Evolutionary conservation across 352 stramenopile species (phyloP).

Genomic region (Globisporangium orthogonon): DNA sequence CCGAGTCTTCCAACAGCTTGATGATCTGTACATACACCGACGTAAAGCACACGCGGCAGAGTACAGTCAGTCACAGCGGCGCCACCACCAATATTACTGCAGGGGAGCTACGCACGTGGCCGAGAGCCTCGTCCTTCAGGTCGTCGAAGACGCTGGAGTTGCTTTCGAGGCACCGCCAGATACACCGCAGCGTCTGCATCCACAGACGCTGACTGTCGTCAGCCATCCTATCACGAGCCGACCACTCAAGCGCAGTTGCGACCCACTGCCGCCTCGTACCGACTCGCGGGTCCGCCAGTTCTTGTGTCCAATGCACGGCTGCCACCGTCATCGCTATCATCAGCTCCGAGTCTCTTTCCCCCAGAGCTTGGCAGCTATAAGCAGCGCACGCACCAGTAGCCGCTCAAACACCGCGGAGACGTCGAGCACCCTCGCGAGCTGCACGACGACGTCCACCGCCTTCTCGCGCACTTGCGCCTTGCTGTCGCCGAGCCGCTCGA

Average conservation of each 20-base stretch:
- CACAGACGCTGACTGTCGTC: background rate
- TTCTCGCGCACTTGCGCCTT: conserved; percentile 69
- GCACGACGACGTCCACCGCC: conserved; percentile 64
- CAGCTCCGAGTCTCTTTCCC: background rate
- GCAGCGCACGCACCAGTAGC: conserved; percentile 23
- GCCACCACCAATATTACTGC: background rate
- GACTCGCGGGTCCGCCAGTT: conserved; percentile 83
- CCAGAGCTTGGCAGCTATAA: background rate
- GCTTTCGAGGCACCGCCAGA: conserved; percentile 57
- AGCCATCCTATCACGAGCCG: background rate
- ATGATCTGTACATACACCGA: conserved; percentile 26
- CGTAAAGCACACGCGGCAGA: background rate
- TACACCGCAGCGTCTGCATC: conserved; percentile 47
- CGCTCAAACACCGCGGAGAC: conserved; percentile 50
- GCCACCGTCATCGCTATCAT: background rate
- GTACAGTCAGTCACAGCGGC: background rate
- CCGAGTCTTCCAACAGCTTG: conserved; percentile 67
- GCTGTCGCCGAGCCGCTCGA: conserved; percentile 73
- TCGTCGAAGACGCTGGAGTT: conserved; percentile 35
- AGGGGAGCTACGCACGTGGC: conserved; percentile 29
- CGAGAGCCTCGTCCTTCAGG: conserved; percentile 48
- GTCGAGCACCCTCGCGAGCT: conserved; percentile 60
- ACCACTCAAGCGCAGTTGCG: background rate
- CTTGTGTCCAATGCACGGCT: conserved; percentile 56
- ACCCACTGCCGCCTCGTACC: conserved; percentile 18